Evolutionary conservation across 2,329 filamentous ascomycete genomes (phyloP), one percentile per base, ranked within the genome.

Genomic region (Eutypa lata): DNA sequence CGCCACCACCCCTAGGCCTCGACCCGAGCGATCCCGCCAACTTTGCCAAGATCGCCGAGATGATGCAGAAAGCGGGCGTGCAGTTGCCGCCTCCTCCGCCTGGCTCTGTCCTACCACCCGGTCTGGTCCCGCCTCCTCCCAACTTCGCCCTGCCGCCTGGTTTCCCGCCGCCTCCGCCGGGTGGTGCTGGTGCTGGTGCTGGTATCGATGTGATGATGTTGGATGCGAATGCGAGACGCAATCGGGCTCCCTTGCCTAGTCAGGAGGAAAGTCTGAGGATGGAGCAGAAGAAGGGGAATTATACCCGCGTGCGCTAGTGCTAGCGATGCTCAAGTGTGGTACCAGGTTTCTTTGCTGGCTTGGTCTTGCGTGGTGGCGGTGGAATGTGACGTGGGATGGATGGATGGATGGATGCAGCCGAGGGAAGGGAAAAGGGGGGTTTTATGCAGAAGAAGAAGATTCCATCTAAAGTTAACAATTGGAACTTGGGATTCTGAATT

Each of bases 191-290:
- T 7, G 57, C 51, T 26, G 49, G 57, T 10, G 57, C 51, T 22
- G 60, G 56, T 38, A 52, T 57, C 19, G 53, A 48, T 22, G 55
- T 56, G 1, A 54, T 57, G 54, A 50, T 61, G 18, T 52, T 51
- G 7, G 60, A 62, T 19, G 55, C 24, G 37, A 58, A 55, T 5
- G 73, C 69, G 21, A 68, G 68, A 45, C 68, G 84, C 18, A 79
- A 31, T 31, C 5, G 88, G 55, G 89, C 81, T 6, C 90, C 89
- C 8, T 72, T 96, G 43, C 91, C 91, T 0, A 92, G 89, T 66
- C 91, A 95, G 71, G 84, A 89, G 65, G 91, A 94, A 67, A 92
- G 89, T 61, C 72, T 95, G 61, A 82, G 86, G 61, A 83, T 87
- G 69, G 89, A 93, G 70, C 90, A 93, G 76, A 81, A 80, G 52